Conservation (phyloP, 129 eudicot species). For the Silybum marianum region DNA sequence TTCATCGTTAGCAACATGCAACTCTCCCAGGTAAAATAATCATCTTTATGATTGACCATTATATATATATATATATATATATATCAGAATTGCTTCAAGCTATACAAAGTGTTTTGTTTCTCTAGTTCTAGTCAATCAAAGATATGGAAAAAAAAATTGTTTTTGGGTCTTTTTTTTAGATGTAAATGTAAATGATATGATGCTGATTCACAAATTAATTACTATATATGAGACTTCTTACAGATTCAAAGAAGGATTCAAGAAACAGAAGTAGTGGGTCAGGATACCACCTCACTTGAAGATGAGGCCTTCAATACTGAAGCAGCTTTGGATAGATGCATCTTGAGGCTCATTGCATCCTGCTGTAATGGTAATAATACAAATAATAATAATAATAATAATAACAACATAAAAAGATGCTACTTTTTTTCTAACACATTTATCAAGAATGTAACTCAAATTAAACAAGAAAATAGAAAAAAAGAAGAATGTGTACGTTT, state of each 20-base stretch:
- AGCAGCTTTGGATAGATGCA: conserved; percentile 93
- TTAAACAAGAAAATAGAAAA: neutral
- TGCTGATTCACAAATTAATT: neutral
- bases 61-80: too few species aligned
- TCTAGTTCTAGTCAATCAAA: neutral
- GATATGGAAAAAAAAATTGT: neutral
- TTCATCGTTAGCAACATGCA: conserved; percentile 72
- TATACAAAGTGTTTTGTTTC: neutral
- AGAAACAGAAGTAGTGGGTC: conserved; percentile 57
- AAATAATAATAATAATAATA: too few species aligned
- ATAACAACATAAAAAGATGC: neutral
- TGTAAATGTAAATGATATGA: neutral
- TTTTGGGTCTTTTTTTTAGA: neutral
- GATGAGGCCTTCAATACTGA: conserved; percentile 80
- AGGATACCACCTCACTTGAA: conserved; percentile 66
- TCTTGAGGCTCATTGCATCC: conserved; percentile 93
- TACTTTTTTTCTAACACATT: neutral
- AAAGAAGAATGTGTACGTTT: neutral
- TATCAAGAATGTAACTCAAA: neutral
- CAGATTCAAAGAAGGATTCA: conserved; percentile 86
- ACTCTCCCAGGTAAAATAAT: conserved; percentile 53
- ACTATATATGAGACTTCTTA: conserved; percentile 10
- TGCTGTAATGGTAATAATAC: conserved; percentile 92
- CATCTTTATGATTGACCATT: neutral
- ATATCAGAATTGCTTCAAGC: neutral